Percentiles rank a stretch among this genome's conserved stretches.
Conservation (phyloP, 164 flowering plant species). For the Cinnamomum chago region DNA sequence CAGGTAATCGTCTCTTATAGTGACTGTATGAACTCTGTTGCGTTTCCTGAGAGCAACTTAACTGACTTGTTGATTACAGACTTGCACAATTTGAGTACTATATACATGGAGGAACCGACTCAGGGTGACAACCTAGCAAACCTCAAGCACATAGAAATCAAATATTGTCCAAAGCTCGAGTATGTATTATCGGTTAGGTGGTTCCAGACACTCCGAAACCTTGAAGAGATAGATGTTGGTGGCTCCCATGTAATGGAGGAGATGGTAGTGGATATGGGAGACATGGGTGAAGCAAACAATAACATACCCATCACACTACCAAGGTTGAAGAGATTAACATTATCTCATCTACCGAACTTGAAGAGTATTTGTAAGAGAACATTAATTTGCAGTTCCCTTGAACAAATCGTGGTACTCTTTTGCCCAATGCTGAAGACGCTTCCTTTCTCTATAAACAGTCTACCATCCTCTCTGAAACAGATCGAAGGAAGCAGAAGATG, state of each 20-base stretch:
- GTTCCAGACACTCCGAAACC: not conserved
- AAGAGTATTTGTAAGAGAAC: not conserved
- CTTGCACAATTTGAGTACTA: too few relatives aligned
- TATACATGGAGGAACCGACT: too few relatives aligned
- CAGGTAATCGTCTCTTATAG: too few relatives aligned
- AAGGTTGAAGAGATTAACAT: not conserved
- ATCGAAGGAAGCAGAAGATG: not conserved
- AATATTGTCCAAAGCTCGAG: not conserved
- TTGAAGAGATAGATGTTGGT: not conserved
- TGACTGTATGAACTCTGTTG: too few relatives aligned
- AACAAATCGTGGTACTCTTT: rapidly evolving
- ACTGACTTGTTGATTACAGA: rapidly evolving
- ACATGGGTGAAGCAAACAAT: not conserved
- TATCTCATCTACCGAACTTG: not conserved
- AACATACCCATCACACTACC: not conserved
- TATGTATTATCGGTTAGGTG: not conserved
- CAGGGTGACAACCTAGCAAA: not conserved
- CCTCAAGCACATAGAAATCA: not conserved
- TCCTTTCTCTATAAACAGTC: not conserved
- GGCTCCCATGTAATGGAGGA: not conserved
- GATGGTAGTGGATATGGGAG: not conserved
- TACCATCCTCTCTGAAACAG: not conserved
- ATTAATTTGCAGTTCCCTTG: not conserved
- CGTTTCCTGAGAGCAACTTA: too few relatives aligned
- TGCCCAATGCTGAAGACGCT: not conserved